Base-by-base conservation (phyloP, 2,329 filamentous ascomycete genomes). In the Colletotrichum endophyticum region DNA sequence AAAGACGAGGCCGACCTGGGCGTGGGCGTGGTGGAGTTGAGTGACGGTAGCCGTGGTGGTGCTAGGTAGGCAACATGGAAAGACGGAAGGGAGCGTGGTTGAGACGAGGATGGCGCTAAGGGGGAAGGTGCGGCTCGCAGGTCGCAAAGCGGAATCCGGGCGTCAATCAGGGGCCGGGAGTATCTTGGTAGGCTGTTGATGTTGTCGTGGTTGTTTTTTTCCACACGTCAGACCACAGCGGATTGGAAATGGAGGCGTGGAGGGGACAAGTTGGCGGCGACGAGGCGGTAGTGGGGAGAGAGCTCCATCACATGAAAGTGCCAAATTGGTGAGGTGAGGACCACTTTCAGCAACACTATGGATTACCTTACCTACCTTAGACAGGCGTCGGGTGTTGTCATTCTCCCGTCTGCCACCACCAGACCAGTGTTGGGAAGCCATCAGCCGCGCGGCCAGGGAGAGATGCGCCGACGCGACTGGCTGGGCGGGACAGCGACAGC, bases 301-400 rank as follows among this genome's bases (percentile, higher is more conserved):
- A 74, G 74, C 70, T 76, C 66, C 74, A 76, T 76, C 74, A 76
- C 74, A 76, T 76, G 74, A 76, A 76, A 76, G 74, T 64, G 22
- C 39, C 44, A 61, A 76, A 76, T 64, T 73, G 64, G 19, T 53
- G 68, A 63, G 57, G 44, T 70, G 72, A 59, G 28, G 13, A 67
- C 53, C 64, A 32, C 32, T 64, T 44, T 16, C 30, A 75, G 73
- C 62, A 62, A 72, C 73, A 75, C 67, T 36, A 69, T 8, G 28
- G 61, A 61, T 53, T 71, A n/a, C 36, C 36, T 39, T 19, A 13
- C 49, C 36, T 71, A n/a, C 36, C 36, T 39, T 19, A 13, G 9
- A 32, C 16, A 22, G 12, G 9, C 59, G 28, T n/a, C n/a, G n/a
- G n/a, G n/a, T 19, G 59, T 22, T 63, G 59, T 63, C 30, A 36